A percentile compares a stretch with the other conserved stretches of the same genome.
phyloP scores from a whole-genome alignment of 441 rosid species.

The Dalechampia spathulata region DNA sequence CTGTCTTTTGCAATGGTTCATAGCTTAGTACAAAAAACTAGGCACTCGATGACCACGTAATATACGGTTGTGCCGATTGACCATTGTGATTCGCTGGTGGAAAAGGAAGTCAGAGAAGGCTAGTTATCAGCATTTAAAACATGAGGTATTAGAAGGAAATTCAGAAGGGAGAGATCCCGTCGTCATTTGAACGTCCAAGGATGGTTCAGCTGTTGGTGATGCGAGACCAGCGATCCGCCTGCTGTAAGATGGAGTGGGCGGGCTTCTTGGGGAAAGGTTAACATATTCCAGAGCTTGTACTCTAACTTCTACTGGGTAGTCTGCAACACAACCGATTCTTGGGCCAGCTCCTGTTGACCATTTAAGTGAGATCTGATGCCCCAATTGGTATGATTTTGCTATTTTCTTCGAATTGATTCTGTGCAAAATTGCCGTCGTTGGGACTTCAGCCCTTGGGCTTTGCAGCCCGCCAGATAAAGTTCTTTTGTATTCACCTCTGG shows the following conservation, averaged over 20 bases:
- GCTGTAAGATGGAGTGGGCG: conserved; percentile 25
- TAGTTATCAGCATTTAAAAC: conserved; percentile 8
- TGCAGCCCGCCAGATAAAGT: conserved; percentile 78
- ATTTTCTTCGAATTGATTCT: conserved; percentile 86
- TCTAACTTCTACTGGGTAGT: conserved; percentile 69
- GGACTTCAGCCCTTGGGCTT: conserved; percentile 63
- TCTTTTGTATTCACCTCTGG: conserved; percentile 43
- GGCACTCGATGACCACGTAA: too few species aligned
- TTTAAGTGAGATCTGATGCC: conserved; percentile 64
- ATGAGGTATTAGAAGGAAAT: not conserved
- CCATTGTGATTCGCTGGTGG: too few species aligned
- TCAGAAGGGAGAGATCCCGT: not conserved
- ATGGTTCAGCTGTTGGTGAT: conserved; percentile 20
- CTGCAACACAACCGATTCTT: conserved; percentile 88
- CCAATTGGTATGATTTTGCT: conserved; percentile 63
- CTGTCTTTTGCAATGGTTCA: too few species aligned
- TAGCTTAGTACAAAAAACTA: too few species aligned
- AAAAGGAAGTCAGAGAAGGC: conserved; percentile 6
- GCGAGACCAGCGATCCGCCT: conserved; percentile 13
- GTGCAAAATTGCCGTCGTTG: conserved; percentile 44
- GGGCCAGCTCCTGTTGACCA: conserved; percentile 96
- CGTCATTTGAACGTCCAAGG: not conserved
- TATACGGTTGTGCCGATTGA: too few species aligned
- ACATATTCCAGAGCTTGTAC: conserved; percentile 79
- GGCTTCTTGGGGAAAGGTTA: conserved; percentile 58